Conservation (phyloP, 2,329 filamentous ascomycete genomes). For the Microcyclospora pomicola region DNA sequence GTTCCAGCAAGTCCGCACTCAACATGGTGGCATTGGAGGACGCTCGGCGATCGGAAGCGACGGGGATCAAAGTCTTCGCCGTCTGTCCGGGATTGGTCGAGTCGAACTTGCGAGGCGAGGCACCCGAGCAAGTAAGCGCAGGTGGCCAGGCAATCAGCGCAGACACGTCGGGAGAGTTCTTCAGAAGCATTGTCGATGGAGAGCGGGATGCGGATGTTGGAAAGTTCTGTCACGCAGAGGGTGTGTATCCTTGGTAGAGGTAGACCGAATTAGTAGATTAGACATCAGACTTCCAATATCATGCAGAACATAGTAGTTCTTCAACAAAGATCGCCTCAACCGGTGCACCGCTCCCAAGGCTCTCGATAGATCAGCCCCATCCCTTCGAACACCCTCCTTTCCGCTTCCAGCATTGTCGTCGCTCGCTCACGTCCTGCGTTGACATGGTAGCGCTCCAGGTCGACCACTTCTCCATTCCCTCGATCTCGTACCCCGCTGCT, state of each 20-base stretch:
- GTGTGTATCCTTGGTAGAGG: neutral
- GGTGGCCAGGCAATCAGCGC: neutral
- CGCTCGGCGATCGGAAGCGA: neutral
- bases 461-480: slow-evolving; percentile 53
- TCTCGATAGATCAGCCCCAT: slow-evolving; percentile 44
- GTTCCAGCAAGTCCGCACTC: neutral
- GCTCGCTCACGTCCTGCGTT: slow-evolving; percentile 34
- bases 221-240: neutral
- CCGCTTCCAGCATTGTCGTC: slow-evolving; percentile 53
- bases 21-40: neutral
- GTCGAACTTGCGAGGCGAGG: neutral
- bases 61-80: neutral
- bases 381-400: slow-evolving; percentile 66
- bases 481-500: slow-evolving; percentile 69
- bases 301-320: too few relatives aligned
- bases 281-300: too few relatives aligned
- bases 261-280: neutral
- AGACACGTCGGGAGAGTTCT: neutral
- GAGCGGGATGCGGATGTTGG: neutral
- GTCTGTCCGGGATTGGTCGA: neutral
- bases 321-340: slow-evolving; percentile 11
- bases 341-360: slow-evolving; percentile 32
- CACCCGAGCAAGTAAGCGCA: neutral
- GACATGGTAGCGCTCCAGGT: slow-evolving; percentile 69
- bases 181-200: neutral